Evolutionary conservation across 495 filamentous ascomycete genomes (phyloP).

Genomic region (Hyphodiscus hymeniophilus): DNA sequence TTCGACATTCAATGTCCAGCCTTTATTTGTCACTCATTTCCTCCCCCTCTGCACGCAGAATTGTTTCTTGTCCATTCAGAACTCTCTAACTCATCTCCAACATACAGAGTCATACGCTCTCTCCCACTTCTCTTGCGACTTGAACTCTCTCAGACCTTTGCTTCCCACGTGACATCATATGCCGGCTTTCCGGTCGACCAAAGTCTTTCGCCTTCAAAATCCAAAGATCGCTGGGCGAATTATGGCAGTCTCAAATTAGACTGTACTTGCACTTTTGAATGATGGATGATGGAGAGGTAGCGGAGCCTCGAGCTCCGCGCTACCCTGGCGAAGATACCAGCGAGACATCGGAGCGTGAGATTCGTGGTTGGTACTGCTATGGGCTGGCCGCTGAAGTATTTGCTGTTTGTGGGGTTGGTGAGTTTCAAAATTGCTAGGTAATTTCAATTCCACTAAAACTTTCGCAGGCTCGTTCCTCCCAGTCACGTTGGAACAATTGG

Average conservation of each 20-base stretch:
- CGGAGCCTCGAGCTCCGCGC: conserved; percentile 21
- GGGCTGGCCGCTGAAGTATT: conserved; percentile 95
- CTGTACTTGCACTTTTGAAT: background rate
- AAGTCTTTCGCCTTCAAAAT: no score
- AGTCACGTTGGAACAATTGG: conserved; percentile 87
- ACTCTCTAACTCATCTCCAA: no score
- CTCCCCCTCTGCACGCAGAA: no score
- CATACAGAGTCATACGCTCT: no score
- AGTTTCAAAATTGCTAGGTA: background rate
- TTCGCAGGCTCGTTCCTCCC: conserved; percentile 87
- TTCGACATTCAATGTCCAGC: no score
- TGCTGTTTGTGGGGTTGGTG: conserved; percentile 75
- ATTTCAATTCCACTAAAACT: background rate
- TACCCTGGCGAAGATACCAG: conserved; percentile 84
- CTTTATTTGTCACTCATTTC: no score
- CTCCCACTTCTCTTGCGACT: no score
- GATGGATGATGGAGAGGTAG: conserved; percentile 15
- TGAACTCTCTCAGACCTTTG: background rate
- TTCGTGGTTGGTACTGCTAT: conserved; percentile 91
- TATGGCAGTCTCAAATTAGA: no score
- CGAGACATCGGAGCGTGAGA: conserved; percentile 77
- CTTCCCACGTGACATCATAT: no score
- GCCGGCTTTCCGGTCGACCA: no score
- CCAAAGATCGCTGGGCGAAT: no score
- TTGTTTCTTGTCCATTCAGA: no score